phyloP scores from a whole-genome alignment of 2,329 filamentous ascomycete species.

The Arthrobotrys conoides region DNA sequence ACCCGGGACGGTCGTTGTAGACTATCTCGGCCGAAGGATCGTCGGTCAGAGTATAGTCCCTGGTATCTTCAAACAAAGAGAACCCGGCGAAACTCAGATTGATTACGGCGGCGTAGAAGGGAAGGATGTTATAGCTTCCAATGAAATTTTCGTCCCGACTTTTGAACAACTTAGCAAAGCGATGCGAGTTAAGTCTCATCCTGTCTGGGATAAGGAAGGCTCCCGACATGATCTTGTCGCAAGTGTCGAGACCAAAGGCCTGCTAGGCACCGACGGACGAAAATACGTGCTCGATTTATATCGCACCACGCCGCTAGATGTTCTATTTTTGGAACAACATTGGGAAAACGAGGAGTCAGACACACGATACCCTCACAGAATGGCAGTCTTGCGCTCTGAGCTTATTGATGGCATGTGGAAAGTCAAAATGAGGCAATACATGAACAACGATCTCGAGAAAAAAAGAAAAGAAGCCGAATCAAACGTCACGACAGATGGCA shows the following conservation, averaged over 20 bases:
- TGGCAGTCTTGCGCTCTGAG: conserved; percentile 93
- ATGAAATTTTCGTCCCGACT: conserved; percentile 84
- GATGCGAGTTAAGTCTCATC: conserved; percentile 91
- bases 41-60: conserved; percentile 98
- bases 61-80: conserved; percentile 98
- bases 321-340: conserved; percentile 88
- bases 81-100: conserved; percentile 97
- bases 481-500: conserved; percentile 64
- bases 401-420: conserved; percentile 89
- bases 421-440: conserved; percentile 88
- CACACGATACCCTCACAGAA: conserved; percentile 86
- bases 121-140: conserved; percentile 92
- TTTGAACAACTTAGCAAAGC: conserved; percentile 94
- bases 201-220: conserved; percentile 97
- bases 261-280: conserved; percentile 95
- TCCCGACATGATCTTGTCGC: conserved; percentile 92
- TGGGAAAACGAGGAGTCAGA: conserved; percentile 68
- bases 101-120: conserved; percentile 98
- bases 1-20: conserved; percentile 93
- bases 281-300: conserved; percentile 99
- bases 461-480: conserved; percentile 69
- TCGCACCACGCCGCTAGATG: conserved; percentile 90
- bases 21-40: conserved; percentile 96
- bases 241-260: conserved; percentile 96
- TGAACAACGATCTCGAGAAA: conserved; percentile 81